Evolutionary conservation across 805 yeast genomes (phyloP), one percentile per base, ranked within the genome.

Genomic region (Scheffersomyces amazonensis): DNA sequence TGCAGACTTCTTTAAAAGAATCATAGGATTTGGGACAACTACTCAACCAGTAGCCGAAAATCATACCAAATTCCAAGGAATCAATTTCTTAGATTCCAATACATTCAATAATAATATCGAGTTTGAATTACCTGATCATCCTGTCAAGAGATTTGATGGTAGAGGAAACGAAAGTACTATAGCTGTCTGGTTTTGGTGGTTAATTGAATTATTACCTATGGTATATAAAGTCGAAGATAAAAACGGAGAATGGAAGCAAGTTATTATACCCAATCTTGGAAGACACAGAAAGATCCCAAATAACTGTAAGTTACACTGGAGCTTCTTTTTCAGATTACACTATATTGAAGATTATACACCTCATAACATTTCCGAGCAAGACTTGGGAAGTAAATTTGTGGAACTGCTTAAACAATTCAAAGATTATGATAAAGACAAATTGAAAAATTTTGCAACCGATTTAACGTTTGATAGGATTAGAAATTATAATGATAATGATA

Each of bases 161-260:
- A 48, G 70, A 23, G 78, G 76, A 1, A 54, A 54, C 22, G 54
- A 53, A 17, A 34, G 56, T 2, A 15, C 58, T 1, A 28, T 47
- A 5, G 32, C 36, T 12, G 41, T 69, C 0, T 16, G 76, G 0
- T 45, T 64, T 5, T 82, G 87, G 87, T 81, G 87, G 87, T 3
- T 73, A 3, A 52, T 78, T 10, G 89, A 82, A 46, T 55, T 76
- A 12, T 42, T 82, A n/a, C 87, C 88, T 1, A 49, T 80, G 32
- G 80, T 80, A 0, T 65, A 71, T 20, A 71, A 74, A 45, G 54
- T 71, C 30, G 80, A 78, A 47, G 64, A 74, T 47, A 43, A 39
- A 10, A 49, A 62, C 3, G 78, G 79, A 2, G 62, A 66, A 47
- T 80, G 85, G 83, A 60, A 57, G 39, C 64, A 69, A 34, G 56